These are phyloP conservation scores for Eucalyptus leucophloia DNA, from an alignment of 345 rosid genomes.

Conservation along the genomic window DNA sequence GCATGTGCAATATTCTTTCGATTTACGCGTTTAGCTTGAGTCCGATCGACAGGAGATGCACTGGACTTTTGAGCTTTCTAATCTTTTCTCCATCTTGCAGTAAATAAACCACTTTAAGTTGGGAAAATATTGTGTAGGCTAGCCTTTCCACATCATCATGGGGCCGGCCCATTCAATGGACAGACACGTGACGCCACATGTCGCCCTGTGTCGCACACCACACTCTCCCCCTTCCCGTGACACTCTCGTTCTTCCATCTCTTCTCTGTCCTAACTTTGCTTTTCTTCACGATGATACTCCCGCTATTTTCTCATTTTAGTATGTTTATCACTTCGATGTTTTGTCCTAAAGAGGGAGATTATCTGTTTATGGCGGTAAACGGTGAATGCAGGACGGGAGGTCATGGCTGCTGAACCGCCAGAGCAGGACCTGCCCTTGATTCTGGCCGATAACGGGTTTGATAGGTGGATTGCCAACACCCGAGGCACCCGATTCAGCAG, in stretches of 20 bases:
- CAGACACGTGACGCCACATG: no score
- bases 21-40: background rate
- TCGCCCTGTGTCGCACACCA: no score
- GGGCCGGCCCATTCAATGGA: no score
- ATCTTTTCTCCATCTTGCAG: no score
- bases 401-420: constrained; percentile 80
- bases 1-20: background rate
- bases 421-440: constrained; percentile 73
- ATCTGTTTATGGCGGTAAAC: background rate
- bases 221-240: no score
- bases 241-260: no score
- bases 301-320: no score
- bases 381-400: constrained; percentile 62
- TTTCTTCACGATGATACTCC: no score
- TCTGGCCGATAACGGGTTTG: constrained; percentile 79
- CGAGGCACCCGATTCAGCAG: constrained; percentile 78
- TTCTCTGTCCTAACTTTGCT: no score
- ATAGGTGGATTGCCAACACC: constrained; percentile 81
- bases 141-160: no score
- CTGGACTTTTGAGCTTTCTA: background rate
- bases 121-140: no score
- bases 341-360: background rate
- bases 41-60: background rate
- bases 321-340: background rate
- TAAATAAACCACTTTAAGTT: no score